Evolutionary conservation across 2,329 filamentous ascomycete species (phyloP), one percentile per base, ranked within the genome.

Genomic region (Exophiala calicioides): DNA sequence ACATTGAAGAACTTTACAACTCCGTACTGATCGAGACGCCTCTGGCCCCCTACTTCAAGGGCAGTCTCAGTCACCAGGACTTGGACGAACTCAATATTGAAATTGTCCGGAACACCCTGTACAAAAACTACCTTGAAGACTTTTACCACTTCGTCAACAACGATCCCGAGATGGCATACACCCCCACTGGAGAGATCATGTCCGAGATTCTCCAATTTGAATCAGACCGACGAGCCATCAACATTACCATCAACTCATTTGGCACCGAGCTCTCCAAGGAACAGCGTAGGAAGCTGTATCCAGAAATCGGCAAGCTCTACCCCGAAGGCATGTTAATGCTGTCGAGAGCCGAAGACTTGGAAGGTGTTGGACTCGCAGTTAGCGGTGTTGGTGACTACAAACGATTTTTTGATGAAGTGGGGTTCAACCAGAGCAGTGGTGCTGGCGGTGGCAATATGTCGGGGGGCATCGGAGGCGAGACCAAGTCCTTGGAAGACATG

Each of bases 81-180:
- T 79, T 98, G 38, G 93, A 98, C 70, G 94, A 98, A 75, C 78
- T 98, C 63, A 98, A 98, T 74, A 98, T 98, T 62, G 93, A 98
- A 73, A 98, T 98, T 68, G 88, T 98, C 48, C 86, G 94, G 56
- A 98, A 98, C 72, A 98, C 90, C 1, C 77, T 98, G 26, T 98
- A 97, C 78, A 98, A 98, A 80, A 97, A 97, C 76, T 98, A 98
- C 67, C 80, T 98, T 5, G 93, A 98, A 68, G 93, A 97, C 67
- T 98, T 98, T 69, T 82, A 97, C 74, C 80, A 86, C 57, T 98
- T 96, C 68, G 86, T 97, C 70, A 95, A 91, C 71, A 86, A 84
- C 7, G 81, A 95, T 63, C 77, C 90, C 0, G 91, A 95, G 31
- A 86, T 97, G 72, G 78, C 80, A 27, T 88, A 89, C 27, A 94